Percentiles rank a stretch among this genome's conserved stretches.
These are phyloP conservation scores for Hygrocybe coccinea DNA, from an alignment of 768 basidiomycete species.

Conservation along the genomic window DNA sequence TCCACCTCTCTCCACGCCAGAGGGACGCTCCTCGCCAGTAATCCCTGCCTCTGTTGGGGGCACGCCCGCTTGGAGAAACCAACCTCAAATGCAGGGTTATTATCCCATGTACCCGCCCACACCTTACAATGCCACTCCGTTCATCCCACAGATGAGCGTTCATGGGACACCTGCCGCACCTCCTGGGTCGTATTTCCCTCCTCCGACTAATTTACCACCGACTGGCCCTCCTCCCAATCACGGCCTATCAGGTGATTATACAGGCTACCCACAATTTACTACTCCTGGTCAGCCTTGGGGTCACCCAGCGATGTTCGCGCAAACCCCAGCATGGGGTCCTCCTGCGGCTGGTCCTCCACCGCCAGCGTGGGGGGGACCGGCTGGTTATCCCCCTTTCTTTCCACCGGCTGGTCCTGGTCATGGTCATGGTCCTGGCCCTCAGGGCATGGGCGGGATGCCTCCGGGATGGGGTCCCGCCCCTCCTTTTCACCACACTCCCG, in stretches of 20 bases:
- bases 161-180: conserved; percentile 11
- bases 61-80: conserved; percentile 32
- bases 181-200: conserved; percentile 11
- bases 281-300: not conserved
- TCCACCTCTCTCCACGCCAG: conserved; percentile 39
- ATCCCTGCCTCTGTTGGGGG: conserved; percentile 24
- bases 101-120: conserved; percentile 39
- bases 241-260: conserved; percentile 28
- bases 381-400: not conserved
- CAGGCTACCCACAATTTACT: conserved; percentile 29
- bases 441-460: not conserved
- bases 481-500: conserved; percentile 17
- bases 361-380: not conserved
- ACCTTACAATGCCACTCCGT: conserved; percentile 36
- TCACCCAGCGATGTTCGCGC: not conserved
- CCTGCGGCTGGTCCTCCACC: not conserved
- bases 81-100: conserved; percentile 29
- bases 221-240: conserved; percentile 5
- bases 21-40: conserved; percentile 27
- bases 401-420: not conserved
- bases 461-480: conserved; percentile 2
- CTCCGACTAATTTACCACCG: conserved; percentile 5
- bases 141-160: conserved; percentile 30
- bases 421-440: not conserved
- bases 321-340: conserved; percentile 5